phyloP scores from a whole-genome alignment of 495 filamentous ascomycete genomes.

The Trichodelitschia bisporula region DNA sequence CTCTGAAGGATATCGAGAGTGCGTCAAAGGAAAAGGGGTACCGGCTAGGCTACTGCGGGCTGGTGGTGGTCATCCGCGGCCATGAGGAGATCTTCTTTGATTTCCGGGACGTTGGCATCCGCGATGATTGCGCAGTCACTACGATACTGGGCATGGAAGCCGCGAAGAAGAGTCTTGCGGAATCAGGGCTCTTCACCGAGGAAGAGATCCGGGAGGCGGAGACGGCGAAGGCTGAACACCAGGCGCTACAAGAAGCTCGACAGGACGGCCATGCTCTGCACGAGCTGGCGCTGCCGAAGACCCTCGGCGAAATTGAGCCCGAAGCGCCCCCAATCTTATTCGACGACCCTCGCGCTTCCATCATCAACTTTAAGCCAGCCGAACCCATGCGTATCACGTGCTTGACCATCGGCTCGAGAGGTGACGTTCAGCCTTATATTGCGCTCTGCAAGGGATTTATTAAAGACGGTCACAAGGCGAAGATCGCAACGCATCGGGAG shows the following conservation, averaged over 20 bases:
- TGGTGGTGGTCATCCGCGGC: conserved; percentile 76
- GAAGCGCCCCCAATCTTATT: conserved; percentile 30
- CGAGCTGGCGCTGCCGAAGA: conserved; percentile 29
- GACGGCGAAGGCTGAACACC: conserved; percentile 58
- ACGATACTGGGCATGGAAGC: conserved; percentile 40
- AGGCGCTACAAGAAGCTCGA: conserved; percentile 57
- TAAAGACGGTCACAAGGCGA: conserved; percentile 63
- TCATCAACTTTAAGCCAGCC: conserved; percentile 81
- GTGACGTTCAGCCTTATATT: conserved; percentile 95
- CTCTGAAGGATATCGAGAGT: conserved; percentile 79
- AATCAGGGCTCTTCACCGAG: conserved; percentile 40
- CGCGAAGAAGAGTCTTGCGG: too few relatives aligned
- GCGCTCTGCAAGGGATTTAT: conserved; percentile 79
- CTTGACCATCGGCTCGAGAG: conserved; percentile 82
- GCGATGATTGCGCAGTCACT: conserved; percentile 76
- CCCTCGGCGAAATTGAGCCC: conserved; percentile 15
- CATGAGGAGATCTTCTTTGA: conserved; percentile 97
- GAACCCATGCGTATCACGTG: conserved; percentile 73
- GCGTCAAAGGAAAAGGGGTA: conserved; percentile 91
- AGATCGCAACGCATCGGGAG: conserved; percentile 79
- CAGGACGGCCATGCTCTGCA: conserved; percentile 32
- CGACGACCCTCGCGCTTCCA: conserved; percentile 76
- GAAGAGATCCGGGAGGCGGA: conserved; percentile 49
- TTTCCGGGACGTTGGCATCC: conserved; percentile 45
- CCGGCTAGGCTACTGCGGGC: conserved; percentile 69